phyloP scores from a whole-genome alignment of 805 yeast genomes.

The Kodamaea kakaduensis region DNA sequence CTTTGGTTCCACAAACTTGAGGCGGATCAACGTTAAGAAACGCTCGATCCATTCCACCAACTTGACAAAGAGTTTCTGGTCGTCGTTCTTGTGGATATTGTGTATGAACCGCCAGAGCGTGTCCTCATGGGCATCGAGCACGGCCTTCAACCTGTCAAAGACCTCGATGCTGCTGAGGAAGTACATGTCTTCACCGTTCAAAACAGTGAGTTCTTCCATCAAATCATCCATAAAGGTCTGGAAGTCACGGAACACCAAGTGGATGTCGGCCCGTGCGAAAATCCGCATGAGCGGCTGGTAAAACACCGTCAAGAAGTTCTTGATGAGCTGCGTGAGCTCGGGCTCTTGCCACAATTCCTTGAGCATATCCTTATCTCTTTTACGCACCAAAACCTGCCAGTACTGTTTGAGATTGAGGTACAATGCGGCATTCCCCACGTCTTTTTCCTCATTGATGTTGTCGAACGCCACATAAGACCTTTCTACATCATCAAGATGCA shows the following conservation, averaged over 20 bases:
- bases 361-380: slow-evolving; percentile 70
- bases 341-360: slow-evolving; percentile 83
- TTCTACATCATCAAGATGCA: slow-evolving; percentile 11
- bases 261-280: slow-evolving; percentile 35
- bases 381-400: slow-evolving; percentile 60
- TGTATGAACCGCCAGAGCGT: slow-evolving; percentile 73
- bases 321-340: slow-evolving; percentile 68
- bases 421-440: slow-evolving; percentile 23
- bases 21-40: slow-evolving; percentile 59
- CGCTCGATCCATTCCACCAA: slow-evolving; percentile 71
- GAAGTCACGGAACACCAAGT: slow-evolving; percentile 34
- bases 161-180: slow-evolving; percentile 50
- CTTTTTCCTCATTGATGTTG: slow-evolving; percentile 12
- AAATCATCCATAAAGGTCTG: slow-evolving; percentile 46
- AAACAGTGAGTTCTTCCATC: slow-evolving; percentile 58
- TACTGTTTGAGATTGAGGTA: slow-evolving; percentile 57
- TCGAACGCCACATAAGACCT: slow-evolving; percentile 21
- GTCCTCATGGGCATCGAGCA: slow-evolving; percentile 70
- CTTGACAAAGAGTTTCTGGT: slow-evolving; percentile 64
- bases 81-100: slow-evolving; percentile 76
- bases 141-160: slow-evolving; percentile 59
- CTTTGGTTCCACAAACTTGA: slow-evolving; percentile 46
- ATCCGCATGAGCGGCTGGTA: slow-evolving; percentile 40
- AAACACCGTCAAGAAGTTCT: slow-evolving; percentile 55
- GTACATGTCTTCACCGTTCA: slow-evolving; percentile 54